phyloP scores from a whole-genome alignment of 2,329 filamentous ascomycete genomes.

The Stachybotrys chlorohalonatus region DNA sequence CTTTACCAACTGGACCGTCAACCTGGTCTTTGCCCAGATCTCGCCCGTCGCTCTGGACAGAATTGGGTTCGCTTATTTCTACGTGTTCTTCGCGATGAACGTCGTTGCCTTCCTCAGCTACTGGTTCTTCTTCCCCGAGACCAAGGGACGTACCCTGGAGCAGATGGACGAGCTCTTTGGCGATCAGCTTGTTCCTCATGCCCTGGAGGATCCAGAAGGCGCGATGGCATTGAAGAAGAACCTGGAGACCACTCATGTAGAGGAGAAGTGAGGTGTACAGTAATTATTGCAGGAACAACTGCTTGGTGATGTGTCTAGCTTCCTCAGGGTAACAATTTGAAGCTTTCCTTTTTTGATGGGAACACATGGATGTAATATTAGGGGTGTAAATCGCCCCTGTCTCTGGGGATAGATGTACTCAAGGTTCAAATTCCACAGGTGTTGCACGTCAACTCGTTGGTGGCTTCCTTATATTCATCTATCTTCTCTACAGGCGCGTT shows the following conservation, averaged over 20 bases:
- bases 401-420: no score
- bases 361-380: no score
- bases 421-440: no score
- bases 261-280: not conserved
- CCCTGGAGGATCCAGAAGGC: constrained; percentile 2
- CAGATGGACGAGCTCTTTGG: constrained; percentile 28
- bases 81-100: constrained; percentile 17
- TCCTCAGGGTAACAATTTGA: no score
- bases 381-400: no score
- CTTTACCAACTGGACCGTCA: constrained; percentile 20
- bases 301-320: no score
- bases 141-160: constrained; percentile 13
- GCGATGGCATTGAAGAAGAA: constrained; percentile 4
- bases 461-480: no score
- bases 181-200: constrained; percentile 6
- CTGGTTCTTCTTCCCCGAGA: constrained; percentile 20
- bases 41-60: constrained; percentile 31
- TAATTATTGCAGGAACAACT: no score
- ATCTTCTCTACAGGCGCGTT: no score
- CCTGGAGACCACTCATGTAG: not conserved
- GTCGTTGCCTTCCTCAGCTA: constrained; percentile 12
- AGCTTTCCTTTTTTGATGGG: no score
- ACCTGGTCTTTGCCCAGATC: constrained; percentile 38
- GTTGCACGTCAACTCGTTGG: no score
- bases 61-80: constrained; percentile 36